Evolutionary conservation across 1,284 basidiomycete genomes (phyloP).

Genomic region (Sutorius eximius): DNA sequence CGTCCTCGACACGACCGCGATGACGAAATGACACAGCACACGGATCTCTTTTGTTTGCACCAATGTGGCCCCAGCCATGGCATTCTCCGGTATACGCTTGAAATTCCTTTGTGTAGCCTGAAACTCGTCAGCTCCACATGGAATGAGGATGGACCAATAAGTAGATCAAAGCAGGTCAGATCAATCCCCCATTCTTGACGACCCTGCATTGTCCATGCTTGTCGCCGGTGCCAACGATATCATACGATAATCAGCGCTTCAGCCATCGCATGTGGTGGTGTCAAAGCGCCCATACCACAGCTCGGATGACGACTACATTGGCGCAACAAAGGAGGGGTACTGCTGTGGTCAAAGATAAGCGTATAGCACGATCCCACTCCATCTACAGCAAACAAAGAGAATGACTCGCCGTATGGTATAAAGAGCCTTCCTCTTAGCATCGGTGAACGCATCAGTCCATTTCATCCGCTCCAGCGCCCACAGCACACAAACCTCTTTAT

Average conservation of each 20-base stretch:
- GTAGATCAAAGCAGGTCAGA: neutral
- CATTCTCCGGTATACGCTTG: neutral
- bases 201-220: neutral
- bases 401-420: conserved; percentile 3
- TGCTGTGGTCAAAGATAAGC: neutral
- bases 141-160: neutral
- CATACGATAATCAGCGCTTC: conserved; percentile 34
- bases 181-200: neutral
- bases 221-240: neutral
- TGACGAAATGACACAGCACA: neutral
- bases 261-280: neutral
- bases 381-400: conserved; percentile 2
- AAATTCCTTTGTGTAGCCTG: neutral
- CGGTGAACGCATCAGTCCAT: neutral
- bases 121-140: neutral
- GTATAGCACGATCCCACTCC: neutral
- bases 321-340: conserved; percentile 4
- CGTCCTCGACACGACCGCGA: neutral
- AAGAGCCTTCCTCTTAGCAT: neutral
- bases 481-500: neutral
- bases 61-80: neutral
- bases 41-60: neutral
- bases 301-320: neutral
- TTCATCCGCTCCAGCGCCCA: neutral
- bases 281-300: conserved; percentile 2